These are phyloP conservation scores for Alternaria sp. DNA, from an alignment of 2,329 filamentous ascomycete genomes.

Conservation along the genomic window DNA sequence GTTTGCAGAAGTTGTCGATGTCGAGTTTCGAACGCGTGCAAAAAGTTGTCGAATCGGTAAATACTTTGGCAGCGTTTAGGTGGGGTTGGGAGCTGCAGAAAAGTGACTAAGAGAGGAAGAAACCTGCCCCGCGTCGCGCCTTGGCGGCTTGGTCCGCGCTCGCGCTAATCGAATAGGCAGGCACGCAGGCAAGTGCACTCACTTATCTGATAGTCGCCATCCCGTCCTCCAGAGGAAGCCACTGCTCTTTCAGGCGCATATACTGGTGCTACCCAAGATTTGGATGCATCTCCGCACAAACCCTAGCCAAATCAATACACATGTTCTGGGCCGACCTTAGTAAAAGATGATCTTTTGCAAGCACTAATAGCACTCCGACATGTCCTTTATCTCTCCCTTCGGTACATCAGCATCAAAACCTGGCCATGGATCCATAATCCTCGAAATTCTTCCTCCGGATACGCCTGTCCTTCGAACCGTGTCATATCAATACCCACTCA, in stretches of 20 bases:
- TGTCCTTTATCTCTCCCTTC: slow-evolving; percentile 69
- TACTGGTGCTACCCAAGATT: neutral
- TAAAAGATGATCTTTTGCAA: slow-evolving; percentile 17
- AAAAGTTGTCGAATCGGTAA: slow-evolving; percentile 12
- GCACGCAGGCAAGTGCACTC: neutral
- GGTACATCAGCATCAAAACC: slow-evolving; percentile 74
- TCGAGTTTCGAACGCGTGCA: slow-evolving; percentile 18
- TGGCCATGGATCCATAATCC: slow-evolving; percentile 79
- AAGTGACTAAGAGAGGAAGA: slow-evolving; percentile 7
- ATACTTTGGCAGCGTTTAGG: slow-evolving; percentile 18
- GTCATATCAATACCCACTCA: slow-evolving; percentile 92
- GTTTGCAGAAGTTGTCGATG: neutral
- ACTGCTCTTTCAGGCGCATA: neutral
- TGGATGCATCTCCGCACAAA: neutral
- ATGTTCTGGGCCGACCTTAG: neutral
- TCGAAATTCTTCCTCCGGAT: slow-evolving; percentile 73
- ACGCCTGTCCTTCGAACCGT: slow-evolving; percentile 75
- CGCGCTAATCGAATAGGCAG: neutral
- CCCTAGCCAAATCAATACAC: neutral
- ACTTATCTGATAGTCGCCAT: neutral
- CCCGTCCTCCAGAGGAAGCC: neutral
- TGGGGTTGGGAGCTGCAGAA: slow-evolving; percentile 17
- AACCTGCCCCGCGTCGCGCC: slow-evolving; percentile 8
- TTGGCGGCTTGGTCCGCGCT: slow-evolving; percentile 8
- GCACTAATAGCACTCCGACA: slow-evolving; percentile 22